Percentiles rank a stretch among this genome's conserved stretches.
phyloP scores from a whole-genome alignment of 2,329 filamentous ascomycete genomes.

The Aspergillus tanneri region DNA sequence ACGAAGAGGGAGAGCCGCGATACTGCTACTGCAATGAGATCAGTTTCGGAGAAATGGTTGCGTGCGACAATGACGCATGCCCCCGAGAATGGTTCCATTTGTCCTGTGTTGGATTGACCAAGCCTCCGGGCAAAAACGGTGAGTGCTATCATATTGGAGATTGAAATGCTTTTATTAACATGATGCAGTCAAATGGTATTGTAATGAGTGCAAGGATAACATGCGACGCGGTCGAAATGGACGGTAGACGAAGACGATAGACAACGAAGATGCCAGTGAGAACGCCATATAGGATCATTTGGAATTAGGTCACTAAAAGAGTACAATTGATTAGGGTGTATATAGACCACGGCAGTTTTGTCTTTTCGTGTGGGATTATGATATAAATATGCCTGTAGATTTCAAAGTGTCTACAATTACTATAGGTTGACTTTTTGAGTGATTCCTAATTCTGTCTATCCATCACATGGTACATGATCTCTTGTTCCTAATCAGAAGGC shows the following conservation, averaged over 20 bases:
- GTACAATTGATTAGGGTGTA: too few species aligned
- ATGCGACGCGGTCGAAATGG: slow-evolving; percentile 55
- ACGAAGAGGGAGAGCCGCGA: slow-evolving; percentile 67
- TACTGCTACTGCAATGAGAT: slow-evolving; percentile 80
- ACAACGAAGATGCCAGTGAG: too few species aligned
- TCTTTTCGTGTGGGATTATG: too few species aligned
- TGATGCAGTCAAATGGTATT: slow-evolving; percentile 74
- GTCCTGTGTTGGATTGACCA: slow-evolving; percentile 75
- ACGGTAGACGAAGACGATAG: slow-evolving; percentile 20
- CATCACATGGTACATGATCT: too few species aligned
- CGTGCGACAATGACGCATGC: slow-evolving; percentile 72
- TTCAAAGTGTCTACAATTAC: too few species aligned
- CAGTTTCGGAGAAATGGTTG: slow-evolving; percentile 82
- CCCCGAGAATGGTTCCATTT: slow-evolving; percentile 81
- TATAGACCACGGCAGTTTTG: too few species aligned
- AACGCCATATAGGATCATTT: too few species aligned
- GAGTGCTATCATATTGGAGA: slow-evolving; percentile 39
- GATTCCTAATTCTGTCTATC: too few species aligned
- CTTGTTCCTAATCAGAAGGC: too few species aligned
- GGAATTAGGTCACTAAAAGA: not conserved
- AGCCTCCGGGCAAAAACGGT: slow-evolving; percentile 75
- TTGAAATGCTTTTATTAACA: slow-evolving; percentile 21
- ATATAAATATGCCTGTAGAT: too few species aligned
- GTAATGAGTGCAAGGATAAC: slow-evolving; percentile 71
- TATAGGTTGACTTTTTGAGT: too few species aligned